Evolutionary conservation across 2,329 filamentous ascomycete genomes (phyloP).

Genomic region (Taxawa tesnikishii): DNA sequence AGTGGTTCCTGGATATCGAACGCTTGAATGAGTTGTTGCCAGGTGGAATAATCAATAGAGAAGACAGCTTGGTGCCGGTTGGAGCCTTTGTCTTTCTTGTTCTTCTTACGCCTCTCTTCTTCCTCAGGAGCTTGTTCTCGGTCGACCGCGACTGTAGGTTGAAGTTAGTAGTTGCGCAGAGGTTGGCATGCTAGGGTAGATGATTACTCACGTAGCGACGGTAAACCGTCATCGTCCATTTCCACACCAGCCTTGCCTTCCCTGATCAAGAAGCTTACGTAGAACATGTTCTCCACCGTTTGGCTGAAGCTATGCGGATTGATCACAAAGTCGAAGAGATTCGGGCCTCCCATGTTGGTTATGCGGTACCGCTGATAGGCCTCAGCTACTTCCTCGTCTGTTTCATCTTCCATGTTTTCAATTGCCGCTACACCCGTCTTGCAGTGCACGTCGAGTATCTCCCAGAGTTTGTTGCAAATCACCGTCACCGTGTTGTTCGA

Average conservation of each 20-base stretch:
- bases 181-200: too few relatives aligned
- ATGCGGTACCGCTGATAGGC: conserved; percentile 57
- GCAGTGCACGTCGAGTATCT: conserved; percentile 39
- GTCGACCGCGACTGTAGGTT: too few relatives aligned
- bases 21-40: conserved; percentile 63
- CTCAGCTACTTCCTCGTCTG: conserved; percentile 26
- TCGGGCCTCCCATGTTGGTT: conserved; percentile 56
- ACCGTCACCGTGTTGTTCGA: conserved; percentile 69
- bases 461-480: conserved; percentile 64
- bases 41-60: conserved; percentile 73
- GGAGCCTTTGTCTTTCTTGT: too few relatives aligned
- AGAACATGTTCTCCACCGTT: conserved; percentile 94
- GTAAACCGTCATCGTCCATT: conserved; percentile 60
- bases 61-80: conserved; percentile 70
- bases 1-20: conserved; percentile 69
- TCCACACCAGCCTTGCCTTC: conserved; percentile 70
- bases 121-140: background rate
- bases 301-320: conserved; percentile 88
- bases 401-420: conserved; percentile 18
- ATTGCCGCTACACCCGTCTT: conserved; percentile 13
- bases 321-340: conserved; percentile 75
- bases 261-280: conserved; percentile 83
- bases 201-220: conserved; percentile 61
- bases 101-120: background rate
- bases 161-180: too few relatives aligned